phyloP scores from a whole-genome alignment of 495 filamentous ascomycete genomes.

The Tetracladium setigerum region DNA sequence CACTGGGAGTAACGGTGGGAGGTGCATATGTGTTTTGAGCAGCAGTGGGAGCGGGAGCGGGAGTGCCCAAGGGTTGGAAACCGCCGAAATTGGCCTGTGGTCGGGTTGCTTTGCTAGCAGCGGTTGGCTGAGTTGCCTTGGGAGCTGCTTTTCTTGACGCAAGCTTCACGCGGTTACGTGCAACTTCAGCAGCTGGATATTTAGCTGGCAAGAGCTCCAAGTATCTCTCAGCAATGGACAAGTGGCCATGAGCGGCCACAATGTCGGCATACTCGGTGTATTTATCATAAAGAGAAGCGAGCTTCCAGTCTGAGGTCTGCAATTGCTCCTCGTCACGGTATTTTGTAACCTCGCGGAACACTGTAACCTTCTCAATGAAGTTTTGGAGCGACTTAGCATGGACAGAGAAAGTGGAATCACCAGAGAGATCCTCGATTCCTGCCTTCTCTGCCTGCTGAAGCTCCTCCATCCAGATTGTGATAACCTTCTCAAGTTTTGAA shows the following conservation, averaged over 20 bases:
- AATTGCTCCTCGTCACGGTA: slow-evolving; percentile 73
- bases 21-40: slow-evolving; percentile 16
- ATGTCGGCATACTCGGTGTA: slow-evolving; percentile 97
- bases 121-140: slow-evolving; percentile 24
- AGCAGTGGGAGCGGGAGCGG: slow-evolving; percentile 23
- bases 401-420: slow-evolving; percentile 80
- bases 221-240: slow-evolving; percentile 83
- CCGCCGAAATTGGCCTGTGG: slow-evolving; percentile 30
- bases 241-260: slow-evolving; percentile 79
- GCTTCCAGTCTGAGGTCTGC: slow-evolving; percentile 76
- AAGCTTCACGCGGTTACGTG: slow-evolving; percentile 76
- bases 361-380: slow-evolving; percentile 96
- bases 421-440: slow-evolving; percentile 54
- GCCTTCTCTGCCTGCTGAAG: slow-evolving; percentile 73
- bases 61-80: slow-evolving; percentile 15
- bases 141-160: slow-evolving; percentile 62
- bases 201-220: slow-evolving; percentile 78
- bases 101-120: slow-evolving; percentile 23
- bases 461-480: slow-evolving; percentile 86
- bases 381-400: slow-evolving; percentile 83
- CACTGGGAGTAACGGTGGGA: slow-evolving; percentile 28
- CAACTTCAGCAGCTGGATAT: slow-evolving; percentile 84
- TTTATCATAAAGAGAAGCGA: slow-evolving; percentile 81
- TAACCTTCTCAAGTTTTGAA: slow-evolving; percentile 94
- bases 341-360: slow-evolving; percentile 91